Evolutionary conservation across 2,329 filamentous ascomycete genomes (phyloP), one percentile per base, ranked within the genome.

Genomic region (Fusarium compactum): DNA sequence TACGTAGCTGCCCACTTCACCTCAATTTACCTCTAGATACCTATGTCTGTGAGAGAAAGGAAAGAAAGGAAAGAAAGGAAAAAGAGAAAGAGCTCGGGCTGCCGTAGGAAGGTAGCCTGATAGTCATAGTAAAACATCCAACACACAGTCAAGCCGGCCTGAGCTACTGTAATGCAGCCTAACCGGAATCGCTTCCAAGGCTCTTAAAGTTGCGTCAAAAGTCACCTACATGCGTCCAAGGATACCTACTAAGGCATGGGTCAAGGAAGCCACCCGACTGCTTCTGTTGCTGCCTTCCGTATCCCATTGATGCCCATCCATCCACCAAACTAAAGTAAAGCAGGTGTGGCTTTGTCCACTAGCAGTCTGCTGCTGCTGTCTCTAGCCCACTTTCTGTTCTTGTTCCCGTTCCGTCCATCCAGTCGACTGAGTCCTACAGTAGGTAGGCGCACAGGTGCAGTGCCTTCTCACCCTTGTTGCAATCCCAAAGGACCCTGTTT

Each of bases 401-500:
- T 41, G 40, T 32, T 57, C 53, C 56, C 45, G 51, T 50, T 47
- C 44, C 46, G 45, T 38, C 60, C 54, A 32, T 58, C 56, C 46
- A 46, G 53, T 47, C 41, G 34, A 38, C 24, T 52, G n/a, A n/a
- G 34, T 40, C 50, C 43, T 20, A 34, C 47, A 38, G 18, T 38
- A 38, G 34, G 34, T 11, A 38, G 34, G 18, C 34, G 34, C 34
- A 38, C 34, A 38, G 34, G 18, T 38, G 34, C 18, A 38, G 34
- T 38, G 34, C 34, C 34, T 38, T 38, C 34, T n/a, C 34, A 38
- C 64, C 61, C 69, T 60, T 66, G 68, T 59, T 64, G 18, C 48
- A 62, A 56, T 43, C 61, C 57, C 54, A 48, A 57, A 71, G 67
- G 70, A 71, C 70, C 70, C 70, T 72, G 70, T 73, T 72, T 72